These are phyloP conservation scores for Backusella liffmaniae DNA, from an alignment of 192 early-diverging fungal species.

Conservation along the genomic window DNA sequence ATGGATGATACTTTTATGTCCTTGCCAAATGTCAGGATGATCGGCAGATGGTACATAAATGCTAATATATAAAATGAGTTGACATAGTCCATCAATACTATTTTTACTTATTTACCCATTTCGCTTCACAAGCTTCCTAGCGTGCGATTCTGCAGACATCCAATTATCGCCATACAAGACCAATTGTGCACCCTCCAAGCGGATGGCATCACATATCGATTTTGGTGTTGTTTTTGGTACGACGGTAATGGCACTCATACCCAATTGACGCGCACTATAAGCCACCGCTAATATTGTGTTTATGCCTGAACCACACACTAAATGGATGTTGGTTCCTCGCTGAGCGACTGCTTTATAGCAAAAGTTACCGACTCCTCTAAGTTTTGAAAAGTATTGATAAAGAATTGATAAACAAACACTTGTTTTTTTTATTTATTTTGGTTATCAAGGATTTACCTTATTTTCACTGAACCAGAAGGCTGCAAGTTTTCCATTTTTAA, in stretches of 20 bases:
- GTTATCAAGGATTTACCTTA: conserved; percentile 40
- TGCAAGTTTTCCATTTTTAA: conserved; percentile 78
- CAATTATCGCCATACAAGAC: conserved; percentile 49
- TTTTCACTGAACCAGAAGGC: conserved; percentile 76
- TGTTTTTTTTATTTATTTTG: too few species aligned
- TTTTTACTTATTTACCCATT: conserved; percentile 41
- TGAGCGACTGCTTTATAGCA: conserved; percentile 50
- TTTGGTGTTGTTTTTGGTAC: conserved; percentile 48
- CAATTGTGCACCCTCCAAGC: conserved; percentile 58
- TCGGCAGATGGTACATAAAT: conserved; percentile 59
- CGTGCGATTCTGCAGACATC: conserved; percentile 43
- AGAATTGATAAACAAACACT: too few species aligned
- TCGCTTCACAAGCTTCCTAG: conserved; percentile 42
- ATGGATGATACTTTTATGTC: conserved; percentile 57
- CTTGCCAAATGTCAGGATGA: conserved; percentile 56
- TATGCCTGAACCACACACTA: conserved; percentile 60
- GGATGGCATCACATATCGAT: conserved; percentile 54
- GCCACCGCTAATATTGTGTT: conserved; percentile 69
- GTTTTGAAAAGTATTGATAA: too few species aligned
- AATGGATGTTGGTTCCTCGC: conserved; percentile 42
- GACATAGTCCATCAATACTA: background rate
- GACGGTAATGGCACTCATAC: conserved; percentile 54
- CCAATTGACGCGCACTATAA: conserved; percentile 63
- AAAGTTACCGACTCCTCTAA: conserved; percentile 63
- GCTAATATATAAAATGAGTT: background rate